Conservation (phyloP, 2,329 filamentous ascomycete species). For the Colletotrichum endophyticum region DNA sequence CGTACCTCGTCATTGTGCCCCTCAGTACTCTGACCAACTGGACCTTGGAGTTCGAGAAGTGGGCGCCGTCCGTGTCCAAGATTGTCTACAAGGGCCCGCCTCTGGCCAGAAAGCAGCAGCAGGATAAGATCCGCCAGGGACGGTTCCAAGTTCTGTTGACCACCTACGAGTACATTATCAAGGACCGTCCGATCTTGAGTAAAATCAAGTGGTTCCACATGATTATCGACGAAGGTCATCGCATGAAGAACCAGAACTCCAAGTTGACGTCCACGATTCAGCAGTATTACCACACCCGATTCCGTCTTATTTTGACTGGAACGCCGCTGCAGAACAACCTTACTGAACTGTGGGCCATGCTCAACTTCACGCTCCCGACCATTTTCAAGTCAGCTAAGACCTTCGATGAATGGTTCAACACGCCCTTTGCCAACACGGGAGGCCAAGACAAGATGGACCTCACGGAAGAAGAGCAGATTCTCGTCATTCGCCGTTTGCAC, state of each 20-base stretch:
- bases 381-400: constrained; percentile 99
- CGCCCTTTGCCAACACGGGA: constrained; percentile 97
- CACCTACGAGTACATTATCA: constrained; percentile 99
- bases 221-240: constrained; percentile 99
- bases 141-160: constrained; percentile 96
- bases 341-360: constrained; percentile 93
- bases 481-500: constrained; percentile 96
- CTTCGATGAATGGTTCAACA: constrained; percentile 99
- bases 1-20: constrained; percentile 95
- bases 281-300: constrained; percentile 92
- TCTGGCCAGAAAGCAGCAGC: constrained; percentile 83
- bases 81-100: constrained; percentile 98
- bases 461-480: constrained; percentile 98
- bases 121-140: constrained; percentile 92
- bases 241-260: constrained; percentile 98
- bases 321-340: constrained; percentile 98
- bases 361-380: constrained; percentile 97
- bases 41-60: constrained; percentile 99
- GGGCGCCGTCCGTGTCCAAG: constrained; percentile 85
- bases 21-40: constrained; percentile 97
- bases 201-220: constrained; percentile 99
- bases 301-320: constrained; percentile 95
- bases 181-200: constrained; percentile 91
- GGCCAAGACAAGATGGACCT: constrained; percentile 98
- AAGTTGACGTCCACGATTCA: constrained; percentile 96